Conservation (phyloP, 208 protist species). For the Trypanosoma grayi region DNA sequence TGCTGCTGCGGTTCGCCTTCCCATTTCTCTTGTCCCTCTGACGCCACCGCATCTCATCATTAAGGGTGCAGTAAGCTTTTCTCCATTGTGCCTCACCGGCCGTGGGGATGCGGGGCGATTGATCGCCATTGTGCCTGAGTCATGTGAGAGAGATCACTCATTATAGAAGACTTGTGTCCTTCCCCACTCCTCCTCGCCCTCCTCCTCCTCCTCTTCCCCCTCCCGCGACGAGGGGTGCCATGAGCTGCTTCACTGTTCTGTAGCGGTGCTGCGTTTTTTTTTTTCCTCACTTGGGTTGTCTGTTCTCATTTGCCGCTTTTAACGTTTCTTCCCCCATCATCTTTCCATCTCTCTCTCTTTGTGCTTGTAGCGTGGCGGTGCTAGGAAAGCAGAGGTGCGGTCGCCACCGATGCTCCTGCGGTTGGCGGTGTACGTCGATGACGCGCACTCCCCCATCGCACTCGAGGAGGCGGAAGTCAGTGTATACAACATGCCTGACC, state of each 20-base stretch:
- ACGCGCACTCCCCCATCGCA: neutral
- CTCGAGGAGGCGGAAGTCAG: slow-evolving; percentile 5
- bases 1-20: neutral
- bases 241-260: slow-evolving; percentile 1
- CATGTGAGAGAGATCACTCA: slow-evolving; percentile 79
- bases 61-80: slow-evolving; percentile 54
- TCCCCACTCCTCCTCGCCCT: neutral
- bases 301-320: neutral
- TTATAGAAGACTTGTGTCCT: neutral
- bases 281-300: neutral
- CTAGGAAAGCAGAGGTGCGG: neutral
- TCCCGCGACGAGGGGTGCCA: too few relatives aligned
- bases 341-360: slow-evolving; percentile 12
- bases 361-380: neutral
- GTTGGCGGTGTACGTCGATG: slow-evolving; percentile 19
- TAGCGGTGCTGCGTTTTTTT: slow-evolving; percentile 6
- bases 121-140: slow-evolving; percentile 74
- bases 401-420: slow-evolving; percentile 4
- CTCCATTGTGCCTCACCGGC: neutral
- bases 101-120: slow-evolving; percentile 9
- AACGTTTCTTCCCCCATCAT: neutral
- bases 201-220: neutral
- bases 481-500: slow-evolving; percentile 6
- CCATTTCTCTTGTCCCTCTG: neutral
- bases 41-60: slow-evolving; percentile 83